phyloP scores from a whole-genome alignment of 441 rosid species.

The Pelargonium cotyledonis region DNA sequence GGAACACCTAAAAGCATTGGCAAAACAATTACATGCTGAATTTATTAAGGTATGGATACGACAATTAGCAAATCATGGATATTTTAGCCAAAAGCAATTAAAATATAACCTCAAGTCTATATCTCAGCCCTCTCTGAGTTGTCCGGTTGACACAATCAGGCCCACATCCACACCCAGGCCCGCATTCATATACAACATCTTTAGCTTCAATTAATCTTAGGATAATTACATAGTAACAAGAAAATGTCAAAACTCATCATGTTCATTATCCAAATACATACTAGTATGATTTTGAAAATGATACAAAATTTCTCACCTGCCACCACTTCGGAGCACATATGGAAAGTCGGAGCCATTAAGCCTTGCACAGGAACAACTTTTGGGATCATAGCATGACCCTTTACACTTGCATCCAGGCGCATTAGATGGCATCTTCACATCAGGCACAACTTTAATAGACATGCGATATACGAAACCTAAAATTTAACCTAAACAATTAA shows the following conservation, averaged over 20 bases:
- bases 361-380: conserved; percentile 67
- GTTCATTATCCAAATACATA: not conserved
- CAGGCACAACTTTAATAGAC: conserved; percentile 43
- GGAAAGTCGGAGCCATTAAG: conserved; percentile 83
- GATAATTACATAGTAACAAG: conserved; percentile 14
- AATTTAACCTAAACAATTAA: conserved; percentile 1
- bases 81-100: conserved; percentile 11
- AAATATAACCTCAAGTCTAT: conserved; percentile 67
- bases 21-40: not conserved
- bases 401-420: conserved; percentile 55
- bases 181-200: conserved; percentile 84
- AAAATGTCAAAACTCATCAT: conserved; percentile 11
- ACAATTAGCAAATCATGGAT: not conserved
- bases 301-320: conserved; percentile 51
- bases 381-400: conserved; percentile 56
- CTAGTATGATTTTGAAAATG: not conserved
- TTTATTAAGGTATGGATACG: not conserved
- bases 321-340: conserved; percentile 69
- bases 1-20: conserved; percentile 52
- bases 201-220: conserved; percentile 67
- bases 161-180: conserved; percentile 85
- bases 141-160: conserved; percentile 70
- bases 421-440: conserved; percentile 52
- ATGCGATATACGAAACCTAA: conserved; percentile 63
- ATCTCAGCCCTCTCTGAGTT: conserved; percentile 59